Base-by-base conservation (phyloP, 2,329 filamentous ascomycete genomes). In the Paecilomyces variotii region DNA sequence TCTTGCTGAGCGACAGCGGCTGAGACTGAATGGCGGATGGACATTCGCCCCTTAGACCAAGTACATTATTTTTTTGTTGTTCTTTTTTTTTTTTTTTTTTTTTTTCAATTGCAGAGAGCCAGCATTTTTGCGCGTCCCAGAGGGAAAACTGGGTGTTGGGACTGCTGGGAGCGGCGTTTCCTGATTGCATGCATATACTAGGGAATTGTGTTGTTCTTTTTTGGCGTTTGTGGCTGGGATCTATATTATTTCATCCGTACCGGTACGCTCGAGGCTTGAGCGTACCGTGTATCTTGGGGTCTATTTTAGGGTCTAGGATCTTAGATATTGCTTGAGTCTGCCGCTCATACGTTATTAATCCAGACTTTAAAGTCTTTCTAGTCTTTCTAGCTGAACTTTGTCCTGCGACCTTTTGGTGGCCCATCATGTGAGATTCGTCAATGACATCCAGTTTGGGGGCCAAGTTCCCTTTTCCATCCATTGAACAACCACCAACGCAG, bases 1-100 rank as follows among this genome's bases (percentile, higher is more conserved):
- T 76, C 77, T 89, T 66, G 87, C 89, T 61, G 89, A 88, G 58
- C 82, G 92, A 61, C 89, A 95, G 73, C 84, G 87, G 69, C 81
- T 97, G 70, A 84, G 89, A 56, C 81, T 87, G 61, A 90, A 96
- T 64, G 92, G 92, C 3, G 91, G 89, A 0, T 97, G 92, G 92
- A 86, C 84, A 54, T 93, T 89, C 71, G 83, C 84, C 64, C 75
- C 83, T 58, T 63, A 56, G 25, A 11, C 24, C 14, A 45, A 39
- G 54, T 35, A 35, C 24, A 32, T 19, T 56, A n/a, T 32, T 35
- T 27, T 30, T 24, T 27, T 32, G 27, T 4, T 0, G 0, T 1
- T 14, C 53, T 28, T n/a, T 49, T 54, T 57, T 14, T 24, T 45
- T 12, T 12, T 2, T n/a, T 52, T 34, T 34, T 34, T 10, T 7